These are phyloP conservation scores for Solanum ahanhuiri DNA, from an alignment of 257 asterid species.

Conservation along the genomic window DNA sequence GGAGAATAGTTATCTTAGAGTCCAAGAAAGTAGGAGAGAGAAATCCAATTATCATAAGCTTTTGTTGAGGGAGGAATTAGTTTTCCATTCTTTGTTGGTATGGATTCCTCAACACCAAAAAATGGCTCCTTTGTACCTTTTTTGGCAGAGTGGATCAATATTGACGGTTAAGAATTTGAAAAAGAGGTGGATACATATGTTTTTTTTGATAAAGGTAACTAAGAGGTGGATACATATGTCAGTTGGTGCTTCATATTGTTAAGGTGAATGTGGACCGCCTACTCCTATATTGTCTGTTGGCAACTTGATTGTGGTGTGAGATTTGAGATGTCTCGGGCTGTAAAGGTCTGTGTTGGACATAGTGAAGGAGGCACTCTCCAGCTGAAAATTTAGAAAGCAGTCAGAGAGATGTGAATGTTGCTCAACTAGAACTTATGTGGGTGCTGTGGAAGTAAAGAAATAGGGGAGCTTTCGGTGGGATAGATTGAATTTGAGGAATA, in stretches of 20 bases:
- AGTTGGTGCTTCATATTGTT: background rate
- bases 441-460: background rate
- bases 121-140: background rate
- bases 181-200: background rate
- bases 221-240: background rate
- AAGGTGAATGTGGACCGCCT: background rate
- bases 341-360: background rate
- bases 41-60: background rate
- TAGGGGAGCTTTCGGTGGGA: background rate
- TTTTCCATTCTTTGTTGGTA: background rate
- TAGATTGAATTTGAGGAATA: background rate
- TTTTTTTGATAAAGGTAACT: no score
- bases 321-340: background rate
- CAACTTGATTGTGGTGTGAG: background rate
- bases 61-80: background rate
- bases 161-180: background rate
- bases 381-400: background rate
- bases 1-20: background rate
- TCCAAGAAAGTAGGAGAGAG: background rate
- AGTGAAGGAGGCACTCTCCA: background rate
- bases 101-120: background rate
- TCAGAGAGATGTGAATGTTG: background rate
- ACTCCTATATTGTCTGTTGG: background rate
- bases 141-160: background rate
- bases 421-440: background rate